Conservation (phyloP, 2,329 filamentous ascomycete species). For the Alternaria viburni region DNA sequence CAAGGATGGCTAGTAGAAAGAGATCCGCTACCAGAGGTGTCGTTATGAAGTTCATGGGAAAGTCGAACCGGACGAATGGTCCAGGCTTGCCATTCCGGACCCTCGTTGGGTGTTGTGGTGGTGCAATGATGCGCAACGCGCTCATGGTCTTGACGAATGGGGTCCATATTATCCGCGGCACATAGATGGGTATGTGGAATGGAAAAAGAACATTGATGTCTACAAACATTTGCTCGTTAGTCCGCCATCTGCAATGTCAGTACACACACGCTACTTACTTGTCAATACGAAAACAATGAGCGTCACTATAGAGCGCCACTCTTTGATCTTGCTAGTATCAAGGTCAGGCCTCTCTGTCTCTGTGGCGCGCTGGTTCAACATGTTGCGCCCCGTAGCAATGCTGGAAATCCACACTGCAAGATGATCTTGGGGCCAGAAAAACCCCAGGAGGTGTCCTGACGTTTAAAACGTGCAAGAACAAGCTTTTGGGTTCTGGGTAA, state of each 20-base stretch:
- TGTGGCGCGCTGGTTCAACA: slow-evolving; percentile 13
- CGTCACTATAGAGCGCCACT: slow-evolving; percentile 74
- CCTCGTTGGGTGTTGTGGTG: slow-evolving; percentile 36
- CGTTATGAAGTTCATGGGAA: slow-evolving; percentile 74
- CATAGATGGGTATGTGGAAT: slow-evolving; percentile 67
- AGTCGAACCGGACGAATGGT: slow-evolving; percentile 58
- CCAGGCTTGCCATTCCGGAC: slow-evolving; percentile 38
- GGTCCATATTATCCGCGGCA: slow-evolving; percentile 61
- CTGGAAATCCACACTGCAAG: not conserved
- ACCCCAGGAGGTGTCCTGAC: not conserved
- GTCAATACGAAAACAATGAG: slow-evolving; percentile 72
- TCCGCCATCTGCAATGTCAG: not conserved
- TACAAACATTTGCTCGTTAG: slow-evolving; percentile 40
- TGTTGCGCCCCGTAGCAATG: not conserved
- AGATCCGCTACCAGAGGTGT: slow-evolving; percentile 74
- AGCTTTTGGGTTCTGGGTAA: slow-evolving; percentile 2
- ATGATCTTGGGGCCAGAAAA: not conserved
- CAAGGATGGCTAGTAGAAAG: slow-evolving; percentile 71
- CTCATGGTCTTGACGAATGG: slow-evolving; percentile 54
- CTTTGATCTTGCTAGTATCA: slow-evolving; percentile 63
- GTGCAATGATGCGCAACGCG: slow-evolving; percentile 60
- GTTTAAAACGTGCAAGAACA: not conserved
- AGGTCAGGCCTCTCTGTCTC: slow-evolving; percentile 27
- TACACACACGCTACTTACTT: slow-evolving; percentile 60
- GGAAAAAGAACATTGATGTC: slow-evolving; percentile 74